A percentile compares a stretch with the other conserved stretches of the same genome.
Conservation (phyloP, 345 rosid genomes). For the Citrus trifoliata region DNA sequence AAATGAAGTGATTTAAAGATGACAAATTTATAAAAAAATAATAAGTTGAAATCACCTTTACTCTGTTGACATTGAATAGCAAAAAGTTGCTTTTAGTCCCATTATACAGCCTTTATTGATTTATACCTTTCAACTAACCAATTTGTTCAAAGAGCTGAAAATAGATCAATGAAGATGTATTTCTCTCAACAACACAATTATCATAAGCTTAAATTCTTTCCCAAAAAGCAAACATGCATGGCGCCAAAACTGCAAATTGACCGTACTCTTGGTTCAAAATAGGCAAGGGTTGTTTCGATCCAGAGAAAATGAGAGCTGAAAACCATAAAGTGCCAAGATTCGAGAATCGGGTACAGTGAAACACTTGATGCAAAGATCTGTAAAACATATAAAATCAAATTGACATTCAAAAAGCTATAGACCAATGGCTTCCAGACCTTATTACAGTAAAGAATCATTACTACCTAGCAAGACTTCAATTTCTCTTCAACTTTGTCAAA, state of each 20-base stretch:
- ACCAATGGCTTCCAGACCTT: too few species aligned
- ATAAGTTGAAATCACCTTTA: too few species aligned
- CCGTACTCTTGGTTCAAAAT: not conserved
- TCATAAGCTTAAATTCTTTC: not conserved
- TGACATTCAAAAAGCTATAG: not conserved
- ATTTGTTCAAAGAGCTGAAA: not conserved
- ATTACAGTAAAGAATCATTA: not conserved
- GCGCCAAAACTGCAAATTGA: not conserved
- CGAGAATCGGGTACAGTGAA: not conserved
- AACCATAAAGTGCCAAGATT: not conserved
- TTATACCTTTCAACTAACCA: not conserved
- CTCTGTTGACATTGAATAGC: not conserved
- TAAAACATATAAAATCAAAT: not conserved
- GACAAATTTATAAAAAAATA: too few species aligned
- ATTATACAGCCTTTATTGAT: not conserved
- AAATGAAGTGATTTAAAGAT: too few species aligned
- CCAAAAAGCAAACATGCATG: not conserved
- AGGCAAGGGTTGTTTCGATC: not conserved
- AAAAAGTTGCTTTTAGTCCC: not conserved
- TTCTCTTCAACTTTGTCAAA: slow-evolving; percentile 20
- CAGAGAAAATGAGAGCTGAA: not conserved
- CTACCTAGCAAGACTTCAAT: not conserved
- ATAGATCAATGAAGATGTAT: not conserved
- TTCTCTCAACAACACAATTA: not conserved
- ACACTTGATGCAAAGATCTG: not conserved